These are phyloP conservation scores for Fusarium continuum DNA, from an alignment of 2,329 filamentous ascomycete genomes.

Conservation along the genomic window DNA sequence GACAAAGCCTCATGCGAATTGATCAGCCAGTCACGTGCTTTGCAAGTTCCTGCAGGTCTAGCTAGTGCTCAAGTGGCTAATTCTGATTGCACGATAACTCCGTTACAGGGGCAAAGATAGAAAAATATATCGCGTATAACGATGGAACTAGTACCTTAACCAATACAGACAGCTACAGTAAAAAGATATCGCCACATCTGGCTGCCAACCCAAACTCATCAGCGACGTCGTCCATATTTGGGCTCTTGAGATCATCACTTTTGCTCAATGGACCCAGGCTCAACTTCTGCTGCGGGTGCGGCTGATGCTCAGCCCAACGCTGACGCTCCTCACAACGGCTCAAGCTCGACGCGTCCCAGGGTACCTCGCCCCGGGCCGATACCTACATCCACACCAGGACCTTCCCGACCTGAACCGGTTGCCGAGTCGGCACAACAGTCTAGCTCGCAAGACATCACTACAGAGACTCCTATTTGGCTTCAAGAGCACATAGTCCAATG, in stretches of 20 bases:
- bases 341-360: too few species aligned
- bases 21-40: too few species aligned
- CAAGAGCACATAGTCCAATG: background rate
- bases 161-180: too few species aligned
- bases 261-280: background rate
- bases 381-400: too few species aligned
- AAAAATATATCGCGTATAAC: background rate
- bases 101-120: background rate
- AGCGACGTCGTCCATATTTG: too few species aligned
- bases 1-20: too few species aligned
- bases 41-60: background rate
- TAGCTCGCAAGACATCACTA: background rate
- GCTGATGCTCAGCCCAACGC: too few species aligned
- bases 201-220: too few species aligned
- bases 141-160: background rate
- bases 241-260: background rate
- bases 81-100: background rate
- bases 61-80: too few species aligned
- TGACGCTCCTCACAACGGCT: too few species aligned
- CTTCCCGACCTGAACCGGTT: background rate
- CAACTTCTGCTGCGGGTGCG: background rate
- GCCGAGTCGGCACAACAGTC: background rate
- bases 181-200: background rate
- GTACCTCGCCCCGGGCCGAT: too few species aligned
- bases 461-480: background rate